These are phyloP conservation scores for Cymodocea nodosa DNA, from an alignment of 116 monocot genomes.

Conservation along the genomic window DNA sequence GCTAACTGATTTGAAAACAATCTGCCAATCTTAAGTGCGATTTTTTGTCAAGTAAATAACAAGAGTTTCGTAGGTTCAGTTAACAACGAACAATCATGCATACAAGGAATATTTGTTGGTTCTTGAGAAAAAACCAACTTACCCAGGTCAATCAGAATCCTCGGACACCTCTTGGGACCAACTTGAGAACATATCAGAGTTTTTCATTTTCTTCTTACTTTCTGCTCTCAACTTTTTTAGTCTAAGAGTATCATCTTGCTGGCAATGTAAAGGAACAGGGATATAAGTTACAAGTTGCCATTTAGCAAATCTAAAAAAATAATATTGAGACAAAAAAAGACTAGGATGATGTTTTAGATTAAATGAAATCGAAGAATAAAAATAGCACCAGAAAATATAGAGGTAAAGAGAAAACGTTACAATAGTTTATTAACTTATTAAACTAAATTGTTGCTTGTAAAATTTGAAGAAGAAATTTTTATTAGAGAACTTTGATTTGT, in stretches of 20 bases:
- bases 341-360: not conserved
- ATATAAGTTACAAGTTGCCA: not conserved
- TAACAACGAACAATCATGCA: too few species aligned
- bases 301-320: not conserved
- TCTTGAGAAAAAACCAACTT: not conserved
- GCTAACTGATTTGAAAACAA: too few species aligned
- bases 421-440: not conserved
- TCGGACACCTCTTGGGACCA: not conserved
- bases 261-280: not conserved
- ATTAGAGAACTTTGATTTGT: not conserved
- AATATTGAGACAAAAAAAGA: too few species aligned
- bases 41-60: too few species aligned
- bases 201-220: conserved; percentile 1
- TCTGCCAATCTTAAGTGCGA: too few species aligned
- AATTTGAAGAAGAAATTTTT: not conserved
- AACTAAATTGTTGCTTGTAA: not conserved
- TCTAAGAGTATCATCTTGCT: conserved; percentile 4
- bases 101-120: too few species aligned
- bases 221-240: conserved; percentile 2
- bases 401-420: not conserved
- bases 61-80: too few species aligned
- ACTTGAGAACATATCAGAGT: not conserved
- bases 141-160: conserved; percentile 1
- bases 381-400: not conserved
- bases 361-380: not conserved